These are phyloP conservation scores for Alternaria longipes DNA, from an alignment of 2,329 filamentous ascomycete species.

Conservation along the genomic window DNA sequence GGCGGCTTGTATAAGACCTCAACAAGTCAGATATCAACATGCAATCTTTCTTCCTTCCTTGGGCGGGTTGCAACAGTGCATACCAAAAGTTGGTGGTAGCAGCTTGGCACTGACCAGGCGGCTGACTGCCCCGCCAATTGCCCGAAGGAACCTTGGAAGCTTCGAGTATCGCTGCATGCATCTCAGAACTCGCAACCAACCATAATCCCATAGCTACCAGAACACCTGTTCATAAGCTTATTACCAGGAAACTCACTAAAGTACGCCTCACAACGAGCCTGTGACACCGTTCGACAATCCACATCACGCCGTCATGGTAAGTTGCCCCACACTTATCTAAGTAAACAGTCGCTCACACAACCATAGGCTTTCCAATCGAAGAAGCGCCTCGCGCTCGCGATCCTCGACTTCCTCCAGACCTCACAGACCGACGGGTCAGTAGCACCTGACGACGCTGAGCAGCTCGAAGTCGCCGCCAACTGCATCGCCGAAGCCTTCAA, in stretches of 20 bases:
- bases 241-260: background rate
- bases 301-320: constrained; percentile 42
- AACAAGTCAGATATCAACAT: background rate
- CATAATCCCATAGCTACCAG: constrained; percentile 1
- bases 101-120: constrained; percentile 22
- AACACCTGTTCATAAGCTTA: constrained; percentile 8
- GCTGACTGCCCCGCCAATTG: constrained; percentile 27
- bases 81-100: constrained; percentile 1
- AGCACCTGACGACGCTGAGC: constrained; percentile 86
- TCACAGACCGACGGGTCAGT: constrained; percentile 90
- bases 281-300: constrained; percentile 6
- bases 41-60: background rate
- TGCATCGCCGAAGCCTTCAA: constrained; percentile 97
- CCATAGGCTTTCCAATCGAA: constrained; percentile 60
- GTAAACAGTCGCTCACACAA: constrained; percentile 29
- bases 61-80: background rate
- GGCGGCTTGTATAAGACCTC: constrained; percentile 28
- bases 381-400: constrained; percentile 94
- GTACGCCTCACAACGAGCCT: background rate
- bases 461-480: constrained; percentile 90
- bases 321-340: constrained; percentile 26
- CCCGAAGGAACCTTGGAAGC: constrained; percentile 41
- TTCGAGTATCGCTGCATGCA: constrained; percentile 31
- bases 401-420: constrained; percentile 91
- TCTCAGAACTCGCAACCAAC: constrained; percentile 16